A percentile compares a stretch with the other conserved stretches of the same genome.
These are phyloP conservation scores for Luffa aegyptiaca DNA, from an alignment of 306 rosid genomes.

Conservation along the genomic window DNA sequence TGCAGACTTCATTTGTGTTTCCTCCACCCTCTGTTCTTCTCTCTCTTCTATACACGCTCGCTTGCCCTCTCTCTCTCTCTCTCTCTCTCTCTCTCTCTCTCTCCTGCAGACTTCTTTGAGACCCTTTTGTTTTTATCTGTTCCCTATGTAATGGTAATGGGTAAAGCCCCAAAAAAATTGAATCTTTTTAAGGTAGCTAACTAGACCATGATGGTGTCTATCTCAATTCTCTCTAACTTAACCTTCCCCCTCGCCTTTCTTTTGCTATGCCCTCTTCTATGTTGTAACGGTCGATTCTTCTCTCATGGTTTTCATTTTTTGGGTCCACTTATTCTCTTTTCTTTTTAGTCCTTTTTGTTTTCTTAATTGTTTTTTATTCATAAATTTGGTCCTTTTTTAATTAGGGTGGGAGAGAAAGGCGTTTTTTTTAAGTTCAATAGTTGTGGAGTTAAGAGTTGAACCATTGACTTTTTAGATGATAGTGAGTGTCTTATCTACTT, in stretches of 20 bases:
- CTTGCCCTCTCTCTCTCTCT: not conserved
- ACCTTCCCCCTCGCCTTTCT: not conserved
- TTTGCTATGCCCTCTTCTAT: not conserved
- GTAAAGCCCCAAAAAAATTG: not conserved
- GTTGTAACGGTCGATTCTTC: not conserved
- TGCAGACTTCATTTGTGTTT: conserved; percentile 41
- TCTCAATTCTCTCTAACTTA: not conserved
- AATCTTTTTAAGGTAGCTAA: not conserved
- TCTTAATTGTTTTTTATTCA: too few species aligned
- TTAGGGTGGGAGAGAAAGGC: not conserved
- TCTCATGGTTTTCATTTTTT: not conserved
- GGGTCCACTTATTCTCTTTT: not conserved
- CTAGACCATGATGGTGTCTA: not conserved
- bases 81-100: not conserved
- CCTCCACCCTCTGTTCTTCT: conserved; percentile 7
- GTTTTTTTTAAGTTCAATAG: too few species aligned
- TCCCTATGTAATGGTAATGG: not conserved
- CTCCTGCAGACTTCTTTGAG: too few species aligned
- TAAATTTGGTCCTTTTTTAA: too few species aligned
- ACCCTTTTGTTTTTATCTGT: not conserved
- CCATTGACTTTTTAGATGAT: too few species aligned
- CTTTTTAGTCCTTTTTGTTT: not conserved
- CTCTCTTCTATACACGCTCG: not conserved
- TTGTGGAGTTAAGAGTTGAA: not conserved
- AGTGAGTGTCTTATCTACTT: too few species aligned